A percentile compares a stretch with the other conserved stretches of the same genome.
These are phyloP conservation scores for Schizonepeta tenuifolia DNA, from an alignment of 257 asterid genomes.

Conservation along the genomic window DNA sequence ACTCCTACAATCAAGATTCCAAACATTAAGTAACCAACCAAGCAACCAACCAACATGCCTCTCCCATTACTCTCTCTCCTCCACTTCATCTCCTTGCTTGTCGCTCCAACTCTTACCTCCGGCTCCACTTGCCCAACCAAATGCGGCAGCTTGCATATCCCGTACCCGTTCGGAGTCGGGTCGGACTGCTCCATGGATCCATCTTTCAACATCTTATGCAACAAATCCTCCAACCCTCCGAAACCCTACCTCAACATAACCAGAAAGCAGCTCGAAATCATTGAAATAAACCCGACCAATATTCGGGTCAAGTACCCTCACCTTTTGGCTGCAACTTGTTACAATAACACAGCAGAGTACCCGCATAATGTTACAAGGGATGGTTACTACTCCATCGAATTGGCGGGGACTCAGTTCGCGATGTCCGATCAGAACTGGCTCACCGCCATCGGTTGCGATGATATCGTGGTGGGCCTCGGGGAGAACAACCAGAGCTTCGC, in stretches of 20 bases:
- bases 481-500: not conserved
- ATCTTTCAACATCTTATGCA: not conserved
- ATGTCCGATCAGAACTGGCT: constrained; percentile 30
- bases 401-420: not conserved
- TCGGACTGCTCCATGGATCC: not conserved
- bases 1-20: not conserved
- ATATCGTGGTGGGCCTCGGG: constrained; percentile 8
- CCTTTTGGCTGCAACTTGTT: not conserved
- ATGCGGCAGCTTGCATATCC: not conserved
- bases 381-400: not conserved
- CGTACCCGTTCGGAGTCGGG: constrained; percentile 14
- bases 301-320: constrained; percentile 23
- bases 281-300: not conserved
- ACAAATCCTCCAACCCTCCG: not conserved
- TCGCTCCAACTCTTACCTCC: not conserved
- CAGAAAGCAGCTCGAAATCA: not conserved
- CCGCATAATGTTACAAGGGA: not conserved
- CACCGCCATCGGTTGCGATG: constrained; percentile 34
- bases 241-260: constrained; percentile 8
- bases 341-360: not conserved
- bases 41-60: not conserved
- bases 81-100: not conserved
- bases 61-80: not conserved
- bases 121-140: not conserved
- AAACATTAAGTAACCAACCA: not conserved